A percentile compares a stretch with the other conserved stretches of the same genome.
phyloP scores from a whole-genome alignment of 2,329 filamentous ascomycete genomes.

The Hymenoscyphus albidus region DNA sequence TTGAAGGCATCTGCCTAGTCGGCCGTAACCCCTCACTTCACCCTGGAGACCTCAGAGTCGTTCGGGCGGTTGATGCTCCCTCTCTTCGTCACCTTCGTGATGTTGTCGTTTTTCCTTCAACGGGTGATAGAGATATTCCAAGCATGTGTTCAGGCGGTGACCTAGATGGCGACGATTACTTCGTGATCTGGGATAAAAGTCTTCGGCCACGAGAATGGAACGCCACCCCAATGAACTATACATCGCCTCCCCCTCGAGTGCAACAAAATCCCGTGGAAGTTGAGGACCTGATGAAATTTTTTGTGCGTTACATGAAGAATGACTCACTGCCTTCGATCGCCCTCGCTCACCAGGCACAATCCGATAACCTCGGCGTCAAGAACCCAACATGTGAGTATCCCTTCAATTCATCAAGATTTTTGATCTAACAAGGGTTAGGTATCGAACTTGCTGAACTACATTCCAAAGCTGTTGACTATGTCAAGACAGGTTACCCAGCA shows the following conservation, averaged over 20 bases:
- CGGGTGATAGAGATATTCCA: slow-evolving; percentile 77
- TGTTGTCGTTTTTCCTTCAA: slow-evolving; percentile 82
- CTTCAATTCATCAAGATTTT: not conserved
- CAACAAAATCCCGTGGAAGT: slow-evolving; percentile 62
- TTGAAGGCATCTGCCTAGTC: slow-evolving; percentile 75
- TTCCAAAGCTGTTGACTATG: slow-evolving; percentile 89
- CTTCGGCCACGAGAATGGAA: slow-evolving; percentile 71
- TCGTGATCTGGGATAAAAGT: slow-evolving; percentile 83
- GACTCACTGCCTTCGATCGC: slow-evolving; percentile 79
- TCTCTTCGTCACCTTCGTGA: slow-evolving; percentile 74
- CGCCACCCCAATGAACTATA: slow-evolving; percentile 72
- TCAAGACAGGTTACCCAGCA: slow-evolving; percentile 81
- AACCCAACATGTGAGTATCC: slow-evolving; percentile 59
- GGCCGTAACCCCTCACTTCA: slow-evolving; percentile 93
- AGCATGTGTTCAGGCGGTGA: slow-evolving; percentile 97
- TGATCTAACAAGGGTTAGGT: slow-evolving; percentile 39
- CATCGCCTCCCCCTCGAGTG: slow-evolving; percentile 51
- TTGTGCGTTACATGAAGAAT: slow-evolving; percentile 89
- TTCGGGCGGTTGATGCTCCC: slow-evolving; percentile 73
- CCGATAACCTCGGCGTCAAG: slow-evolving; percentile 68
- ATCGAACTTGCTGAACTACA: slow-evolving; percentile 74
- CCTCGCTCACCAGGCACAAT: slow-evolving; percentile 71
- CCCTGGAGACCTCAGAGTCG: slow-evolving; percentile 85
- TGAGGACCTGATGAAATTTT: slow-evolving; percentile 76
- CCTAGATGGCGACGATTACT: slow-evolving; percentile 92